phyloP scores from a whole-genome alignment of 495 filamentous ascomycete species.

The Monascus purpureus region DNA sequence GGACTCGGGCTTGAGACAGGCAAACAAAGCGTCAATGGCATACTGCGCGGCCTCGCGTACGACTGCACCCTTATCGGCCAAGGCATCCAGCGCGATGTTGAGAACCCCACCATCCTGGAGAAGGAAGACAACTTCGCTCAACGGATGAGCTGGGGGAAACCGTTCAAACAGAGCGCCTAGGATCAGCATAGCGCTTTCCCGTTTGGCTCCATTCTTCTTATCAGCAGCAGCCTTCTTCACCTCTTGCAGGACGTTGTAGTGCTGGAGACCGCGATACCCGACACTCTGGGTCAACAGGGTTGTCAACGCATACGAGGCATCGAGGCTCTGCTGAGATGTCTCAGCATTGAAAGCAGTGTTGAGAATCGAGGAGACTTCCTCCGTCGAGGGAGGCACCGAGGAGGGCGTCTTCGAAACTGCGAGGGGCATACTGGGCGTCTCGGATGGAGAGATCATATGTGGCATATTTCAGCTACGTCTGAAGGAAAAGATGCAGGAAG shows the following conservation, averaged over 20 bases:
- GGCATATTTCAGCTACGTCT: constrained; percentile 43
- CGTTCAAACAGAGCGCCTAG: constrained; percentile 87
- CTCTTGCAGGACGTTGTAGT: constrained; percentile 54
- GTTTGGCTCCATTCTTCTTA: constrained; percentile 78
- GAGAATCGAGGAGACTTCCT: constrained; percentile 61
- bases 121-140: constrained; percentile 71
- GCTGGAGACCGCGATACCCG: constrained; percentile 58
- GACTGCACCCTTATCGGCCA: constrained; percentile 80
- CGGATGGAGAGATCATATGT: constrained; percentile 46
- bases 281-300: constrained; percentile 65
- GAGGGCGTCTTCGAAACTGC: constrained; percentile 42
- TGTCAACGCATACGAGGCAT: constrained; percentile 71
- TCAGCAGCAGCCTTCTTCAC: constrained; percentile 79
- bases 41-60: constrained; percentile 89
- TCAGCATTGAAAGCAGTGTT: constrained; percentile 64
- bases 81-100: constrained; percentile 59
- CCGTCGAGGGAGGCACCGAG: constrained; percentile 44
- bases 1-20: constrained; percentile 62
- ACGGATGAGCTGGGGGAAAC: constrained; percentile 60
- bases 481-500: neutral
- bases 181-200: constrained; percentile 91
- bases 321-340: constrained; percentile 74
- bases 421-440: constrained; percentile 43
- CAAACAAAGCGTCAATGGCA: constrained; percentile 80
- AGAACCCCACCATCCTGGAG: constrained; percentile 66